phyloP scores from a whole-genome alignment of 2,329 filamentous ascomycete species.

The Xylaria digitata region DNA sequence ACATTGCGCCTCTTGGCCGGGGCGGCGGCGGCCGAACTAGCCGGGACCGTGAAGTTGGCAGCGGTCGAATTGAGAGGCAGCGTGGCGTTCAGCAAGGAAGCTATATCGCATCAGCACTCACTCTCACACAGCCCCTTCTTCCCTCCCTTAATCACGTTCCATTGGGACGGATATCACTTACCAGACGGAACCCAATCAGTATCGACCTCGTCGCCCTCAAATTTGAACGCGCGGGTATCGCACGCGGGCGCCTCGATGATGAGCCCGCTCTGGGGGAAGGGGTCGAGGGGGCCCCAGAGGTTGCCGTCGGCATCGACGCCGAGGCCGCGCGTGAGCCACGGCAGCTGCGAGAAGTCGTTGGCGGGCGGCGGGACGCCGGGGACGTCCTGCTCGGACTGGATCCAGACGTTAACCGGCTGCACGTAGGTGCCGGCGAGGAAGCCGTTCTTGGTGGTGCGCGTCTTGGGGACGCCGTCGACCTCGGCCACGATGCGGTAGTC shows the following conservation, averaged over 20 bases:
- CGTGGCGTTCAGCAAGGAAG: constrained; percentile 38
- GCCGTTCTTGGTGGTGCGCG: constrained; percentile 51
- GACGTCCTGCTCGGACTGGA: constrained; percentile 53
- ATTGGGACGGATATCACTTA: constrained; percentile 23
- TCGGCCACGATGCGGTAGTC: constrained; percentile 52
- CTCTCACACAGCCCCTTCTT: no score
- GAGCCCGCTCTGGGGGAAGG: constrained; percentile 54
- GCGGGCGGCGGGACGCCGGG: constrained; percentile 52
- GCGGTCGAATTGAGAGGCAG: constrained; percentile 36
- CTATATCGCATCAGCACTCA: constrained; percentile 21
- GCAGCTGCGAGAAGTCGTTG: constrained; percentile 53
- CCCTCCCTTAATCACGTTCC: neutral
- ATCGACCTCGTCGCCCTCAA: constrained; percentile 35
- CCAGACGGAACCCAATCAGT: constrained; percentile 41
- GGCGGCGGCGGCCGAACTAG: neutral
- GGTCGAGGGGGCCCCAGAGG: constrained; percentile 53
- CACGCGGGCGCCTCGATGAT: constrained; percentile 45
- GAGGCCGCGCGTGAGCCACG: constrained; percentile 52
- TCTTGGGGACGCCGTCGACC: constrained; percentile 49
- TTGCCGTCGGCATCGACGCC: constrained; percentile 52
- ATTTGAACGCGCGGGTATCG: constrained; percentile 21
- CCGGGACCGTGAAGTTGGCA: constrained; percentile 21
- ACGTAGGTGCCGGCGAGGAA: constrained; percentile 52
- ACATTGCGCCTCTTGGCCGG: constrained; percentile 32
- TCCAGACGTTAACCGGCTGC: constrained; percentile 53